Percentiles rank a stretch among this genome's conserved stretches.
Conservation (phyloP, 2,329 filamentous ascomycete genomes). For the Fusarium multiceps region DNA sequence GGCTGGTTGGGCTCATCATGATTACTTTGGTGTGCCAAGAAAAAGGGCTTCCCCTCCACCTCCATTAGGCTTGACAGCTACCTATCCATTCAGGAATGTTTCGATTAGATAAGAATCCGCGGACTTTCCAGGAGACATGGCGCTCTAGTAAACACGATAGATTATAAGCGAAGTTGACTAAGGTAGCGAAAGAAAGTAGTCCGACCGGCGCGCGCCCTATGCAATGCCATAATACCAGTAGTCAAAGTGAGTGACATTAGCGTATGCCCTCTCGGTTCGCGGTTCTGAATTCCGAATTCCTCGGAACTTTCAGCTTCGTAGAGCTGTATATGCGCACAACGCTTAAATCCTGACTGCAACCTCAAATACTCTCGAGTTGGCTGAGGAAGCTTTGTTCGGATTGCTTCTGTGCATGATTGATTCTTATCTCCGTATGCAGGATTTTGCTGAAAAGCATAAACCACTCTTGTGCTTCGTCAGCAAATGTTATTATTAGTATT, state of each 20-base stretch:
- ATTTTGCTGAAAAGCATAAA: constrained; percentile 11
- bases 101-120: background rate
- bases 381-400: background rate
- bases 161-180: background rate
- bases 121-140: background rate
- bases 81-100: background rate
- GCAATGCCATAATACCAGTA: background rate
- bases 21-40: constrained; percentile 30
- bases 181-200: background rate
- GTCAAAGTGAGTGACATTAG: background rate
- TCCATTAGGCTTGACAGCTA: constrained; percentile 12
- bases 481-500: background rate
- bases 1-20: constrained; percentile 17
- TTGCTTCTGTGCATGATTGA: background rate
- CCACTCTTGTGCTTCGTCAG: constrained; percentile 29
- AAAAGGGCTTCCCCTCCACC: constrained; percentile 11
- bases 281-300: background rate
- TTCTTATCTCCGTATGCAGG: background rate
- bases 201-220: constrained; percentile 1
- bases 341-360: background rate
- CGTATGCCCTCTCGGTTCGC: background rate
- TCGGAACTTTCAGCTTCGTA: background rate
- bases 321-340: background rate
- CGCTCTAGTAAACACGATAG: background rate
- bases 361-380: background rate